Evolutionary conservation across 2,329 filamentous ascomycete genomes (phyloP).

Genomic region (Exophiala sp.): DNA sequence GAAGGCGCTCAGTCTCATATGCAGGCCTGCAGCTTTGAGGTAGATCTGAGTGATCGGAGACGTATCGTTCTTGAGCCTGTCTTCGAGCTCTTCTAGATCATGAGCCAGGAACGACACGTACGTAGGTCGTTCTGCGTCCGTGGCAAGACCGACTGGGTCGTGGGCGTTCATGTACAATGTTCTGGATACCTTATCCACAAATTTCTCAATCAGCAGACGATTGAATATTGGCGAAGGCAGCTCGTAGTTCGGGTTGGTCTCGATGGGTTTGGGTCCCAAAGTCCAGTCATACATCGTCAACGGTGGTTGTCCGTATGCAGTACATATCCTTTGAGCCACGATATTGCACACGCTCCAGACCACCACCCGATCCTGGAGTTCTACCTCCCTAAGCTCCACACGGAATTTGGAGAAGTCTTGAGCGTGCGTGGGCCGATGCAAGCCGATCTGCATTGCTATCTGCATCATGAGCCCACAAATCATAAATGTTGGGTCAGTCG

Average conservation of each 20-base stretch:
- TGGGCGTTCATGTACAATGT: slow-evolving; percentile 55
- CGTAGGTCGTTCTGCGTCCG: slow-evolving; percentile 42
- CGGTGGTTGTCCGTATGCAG: slow-evolving; percentile 66
- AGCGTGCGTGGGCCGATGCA: slow-evolving; percentile 62
- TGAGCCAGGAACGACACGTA: slow-evolving; percentile 45
- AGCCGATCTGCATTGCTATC: slow-evolving; percentile 63
- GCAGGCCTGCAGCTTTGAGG: slow-evolving; percentile 45
- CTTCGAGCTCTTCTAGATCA: slow-evolving; percentile 52
- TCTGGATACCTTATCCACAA: slow-evolving; percentile 56
- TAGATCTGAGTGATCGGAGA: slow-evolving; percentile 48
- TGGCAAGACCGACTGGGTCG: slow-evolving; percentile 51
- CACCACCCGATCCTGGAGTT: slow-evolving; percentile 60
- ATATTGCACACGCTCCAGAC: slow-evolving; percentile 68
- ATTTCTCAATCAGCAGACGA: slow-evolving; percentile 56
- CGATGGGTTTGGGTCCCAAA: slow-evolving; percentile 43
- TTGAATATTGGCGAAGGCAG: slow-evolving; percentile 52
- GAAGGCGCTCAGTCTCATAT: slow-evolving; percentile 49
- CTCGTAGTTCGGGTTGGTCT: slow-evolving; percentile 43
- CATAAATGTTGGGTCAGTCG: slow-evolving; percentile 64
- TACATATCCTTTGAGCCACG: slow-evolving; percentile 64
- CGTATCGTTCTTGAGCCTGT: slow-evolving; percentile 44
- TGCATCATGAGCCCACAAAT: slow-evolving; percentile 65
- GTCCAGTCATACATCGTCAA: slow-evolving; percentile 61
- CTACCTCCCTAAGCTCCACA: slow-evolving; percentile 57
- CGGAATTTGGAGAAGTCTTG: slow-evolving; percentile 54